Conservation (phyloP, 1,284 basidiomycete species). For the Anthracocystis walkeri region DNA sequence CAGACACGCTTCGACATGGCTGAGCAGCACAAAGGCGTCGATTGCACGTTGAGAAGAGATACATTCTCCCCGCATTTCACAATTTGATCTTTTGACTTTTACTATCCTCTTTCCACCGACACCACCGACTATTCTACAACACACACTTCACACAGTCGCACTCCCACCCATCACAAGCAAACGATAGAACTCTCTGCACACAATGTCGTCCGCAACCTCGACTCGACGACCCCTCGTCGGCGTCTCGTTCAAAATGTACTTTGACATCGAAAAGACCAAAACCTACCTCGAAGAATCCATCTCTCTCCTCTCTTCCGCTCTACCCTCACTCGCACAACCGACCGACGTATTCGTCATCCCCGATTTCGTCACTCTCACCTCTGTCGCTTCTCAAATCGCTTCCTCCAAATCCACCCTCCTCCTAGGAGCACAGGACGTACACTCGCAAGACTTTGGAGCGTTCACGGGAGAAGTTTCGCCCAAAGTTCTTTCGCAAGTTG, state of each 20-base stretch:
- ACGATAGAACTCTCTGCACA: neutral
- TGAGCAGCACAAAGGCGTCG: too few species aligned
- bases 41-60: neutral
- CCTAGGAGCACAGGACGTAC: conserved; percentile 61
- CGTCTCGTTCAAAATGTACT: conserved; percentile 68
- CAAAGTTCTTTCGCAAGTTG: conserved; percentile 54
- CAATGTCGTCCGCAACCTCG: conserved; percentile 14
- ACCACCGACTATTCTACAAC: neutral
- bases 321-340: conserved; percentile 18
- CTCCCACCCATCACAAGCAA: neutral
- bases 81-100: too few species aligned
- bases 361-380: conserved; percentile 59
- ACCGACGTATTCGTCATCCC: conserved; percentile 63
- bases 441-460: conserved; percentile 56
- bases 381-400: conserved; percentile 25
- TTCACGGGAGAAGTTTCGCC: conserved; percentile 66
- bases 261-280: conserved; percentile 55
- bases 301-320: conserved; percentile 20
- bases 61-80: too few species aligned
- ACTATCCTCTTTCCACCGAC: neutral
- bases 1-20: neutral
- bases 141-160: neutral
- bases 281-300: conserved; percentile 33
- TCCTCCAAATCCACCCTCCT: conserved; percentile 25
- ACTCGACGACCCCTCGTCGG: conserved; percentile 55